Evolutionary conservation across 116 monocot species (phyloP).

Genomic region (Cymodocea nodosa): DNA sequence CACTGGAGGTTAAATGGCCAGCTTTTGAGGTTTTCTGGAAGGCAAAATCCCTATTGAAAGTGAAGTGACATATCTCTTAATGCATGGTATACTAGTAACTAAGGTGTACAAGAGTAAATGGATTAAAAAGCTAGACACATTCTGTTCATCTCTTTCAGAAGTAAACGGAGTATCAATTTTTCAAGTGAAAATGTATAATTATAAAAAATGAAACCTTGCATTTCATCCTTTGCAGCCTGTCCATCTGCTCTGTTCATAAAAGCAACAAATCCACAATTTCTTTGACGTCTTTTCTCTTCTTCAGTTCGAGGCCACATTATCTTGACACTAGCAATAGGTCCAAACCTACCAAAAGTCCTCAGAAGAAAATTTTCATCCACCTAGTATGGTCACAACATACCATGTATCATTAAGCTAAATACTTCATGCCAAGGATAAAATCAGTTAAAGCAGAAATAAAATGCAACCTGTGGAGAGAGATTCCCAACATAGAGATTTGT

Average conservation of each 20-base stretch:
- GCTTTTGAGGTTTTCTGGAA: no score
- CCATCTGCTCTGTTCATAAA: slow-evolving; percentile 99
- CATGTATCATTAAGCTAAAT: background rate
- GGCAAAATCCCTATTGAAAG: no score
- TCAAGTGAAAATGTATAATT: no score
- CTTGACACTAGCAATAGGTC: slow-evolving; percentile 99
- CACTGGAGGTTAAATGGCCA: no score
- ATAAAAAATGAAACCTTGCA: slow-evolving; percentile 60
- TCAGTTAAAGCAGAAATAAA: background rate
- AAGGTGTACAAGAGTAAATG: no score
- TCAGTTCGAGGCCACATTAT: slow-evolving; percentile 99
- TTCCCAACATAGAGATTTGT: slow-evolving; percentile 99
- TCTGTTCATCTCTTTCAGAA: no score
- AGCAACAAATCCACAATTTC: slow-evolving; percentile 99
- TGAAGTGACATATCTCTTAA: no score
- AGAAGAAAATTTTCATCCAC: slow-evolving; percentile 99
- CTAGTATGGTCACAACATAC: slow-evolving; percentile 15
- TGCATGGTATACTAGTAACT: no score
- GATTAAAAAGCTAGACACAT: no score
- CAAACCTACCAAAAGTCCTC: slow-evolving; percentile 99
- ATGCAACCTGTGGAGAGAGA: slow-evolving; percentile 80
- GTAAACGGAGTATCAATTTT: no score
- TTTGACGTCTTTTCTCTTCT: slow-evolving; percentile 84
- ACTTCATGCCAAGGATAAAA: background rate
- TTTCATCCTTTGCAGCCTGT: slow-evolving; percentile 99